Evolutionary conservation across 2,329 filamentous ascomycete genomes (phyloP).

Genomic region (Xylariaceae sp.): DNA sequence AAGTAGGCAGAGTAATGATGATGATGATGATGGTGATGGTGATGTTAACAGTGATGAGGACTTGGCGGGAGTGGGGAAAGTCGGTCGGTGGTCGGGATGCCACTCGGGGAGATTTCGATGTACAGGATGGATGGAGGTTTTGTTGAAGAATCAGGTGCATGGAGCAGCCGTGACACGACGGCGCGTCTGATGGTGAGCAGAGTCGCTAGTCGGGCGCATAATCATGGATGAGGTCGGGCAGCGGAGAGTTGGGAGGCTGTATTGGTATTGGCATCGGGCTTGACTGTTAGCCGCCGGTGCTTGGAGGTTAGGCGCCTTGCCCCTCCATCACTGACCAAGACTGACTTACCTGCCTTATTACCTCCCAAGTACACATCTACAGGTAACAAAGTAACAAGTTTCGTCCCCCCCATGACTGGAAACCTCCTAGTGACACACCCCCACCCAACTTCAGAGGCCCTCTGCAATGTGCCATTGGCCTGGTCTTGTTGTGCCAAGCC

Average conservation of each 20-base stretch:
- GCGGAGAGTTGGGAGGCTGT: constrained; percentile 17
- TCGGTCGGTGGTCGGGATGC: constrained; percentile 3
- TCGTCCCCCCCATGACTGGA: constrained; percentile 6
- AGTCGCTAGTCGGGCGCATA: constrained; percentile 19
- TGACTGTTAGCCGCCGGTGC: constrained; percentile 15
- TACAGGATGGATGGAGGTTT: constrained; percentile 7
- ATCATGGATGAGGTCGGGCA: constrained; percentile 17
- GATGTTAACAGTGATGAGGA: constrained; percentile 9
- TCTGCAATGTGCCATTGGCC: constrained; percentile 13
- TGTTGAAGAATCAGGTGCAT: no score
- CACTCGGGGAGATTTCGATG: background rate
- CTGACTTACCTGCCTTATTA: background rate
- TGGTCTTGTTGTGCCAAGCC: constrained; percentile 10
- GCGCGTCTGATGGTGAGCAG: constrained; percentile 21
- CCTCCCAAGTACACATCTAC: background rate
- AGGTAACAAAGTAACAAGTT: no score
- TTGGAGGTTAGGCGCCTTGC: constrained; percentile 15
- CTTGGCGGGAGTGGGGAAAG: constrained; percentile 1
- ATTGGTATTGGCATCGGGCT: constrained; percentile 18
- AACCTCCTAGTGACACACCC: constrained; percentile 12
- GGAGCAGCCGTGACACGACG: constrained; percentile 19
- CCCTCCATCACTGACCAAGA: background rate
- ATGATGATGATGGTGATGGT: no score
- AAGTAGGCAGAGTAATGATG: no score
- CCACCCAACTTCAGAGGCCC: constrained; percentile 6